phyloP scores from a whole-genome alignment of 768 basidiomycete genomes.

The Lentinula lateritia region DNA sequence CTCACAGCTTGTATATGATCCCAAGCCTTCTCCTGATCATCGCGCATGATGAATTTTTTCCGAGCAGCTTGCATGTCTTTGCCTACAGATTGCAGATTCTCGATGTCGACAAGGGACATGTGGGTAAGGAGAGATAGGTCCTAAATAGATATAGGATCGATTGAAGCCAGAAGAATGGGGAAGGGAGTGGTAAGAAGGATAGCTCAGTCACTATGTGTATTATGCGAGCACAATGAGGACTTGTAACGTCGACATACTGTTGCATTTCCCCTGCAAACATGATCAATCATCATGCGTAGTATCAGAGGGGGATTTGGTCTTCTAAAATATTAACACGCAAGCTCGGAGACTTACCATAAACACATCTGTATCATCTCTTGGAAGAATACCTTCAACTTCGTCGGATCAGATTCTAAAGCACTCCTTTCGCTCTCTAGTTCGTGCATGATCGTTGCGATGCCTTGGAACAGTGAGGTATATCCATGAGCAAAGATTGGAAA shows the following conservation, averaged over 20 bases:
- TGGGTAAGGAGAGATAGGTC: slow-evolving; percentile 90
- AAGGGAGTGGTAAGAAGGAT: neutral
- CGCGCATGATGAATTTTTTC: slow-evolving; percentile 74
- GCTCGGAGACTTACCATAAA: slow-evolving; percentile 52
- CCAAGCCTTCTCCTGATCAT: slow-evolving; percentile 80
- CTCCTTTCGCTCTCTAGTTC: slow-evolving; percentile 52
- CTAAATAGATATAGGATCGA: slow-evolving; percentile 27
- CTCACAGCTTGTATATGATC: slow-evolving; percentile 53
- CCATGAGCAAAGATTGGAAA: no score
- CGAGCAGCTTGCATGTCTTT: slow-evolving; percentile 74
- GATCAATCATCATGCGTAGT: neutral
- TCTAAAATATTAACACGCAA: neutral
- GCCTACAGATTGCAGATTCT: slow-evolving; percentile 76
- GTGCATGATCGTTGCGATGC: slow-evolving; percentile 68
- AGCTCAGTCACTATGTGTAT: no score
- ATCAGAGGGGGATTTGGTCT: neutral
- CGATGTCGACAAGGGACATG: slow-evolving; percentile 76
- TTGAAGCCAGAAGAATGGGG: neutral
- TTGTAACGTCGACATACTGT: slow-evolving; percentile 46
- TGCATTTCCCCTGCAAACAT: slow-evolving; percentile 76
- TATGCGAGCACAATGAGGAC: no score
- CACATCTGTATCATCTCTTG: slow-evolving; percentile 88
- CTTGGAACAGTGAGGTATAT: slow-evolving; percentile 25
- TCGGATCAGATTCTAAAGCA: slow-evolving; percentile 36
- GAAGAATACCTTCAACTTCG: slow-evolving; percentile 61